Conservation (phyloP, 2,329 filamentous ascomycete species). For the Colletotrichum lindemuthianum region DNA sequence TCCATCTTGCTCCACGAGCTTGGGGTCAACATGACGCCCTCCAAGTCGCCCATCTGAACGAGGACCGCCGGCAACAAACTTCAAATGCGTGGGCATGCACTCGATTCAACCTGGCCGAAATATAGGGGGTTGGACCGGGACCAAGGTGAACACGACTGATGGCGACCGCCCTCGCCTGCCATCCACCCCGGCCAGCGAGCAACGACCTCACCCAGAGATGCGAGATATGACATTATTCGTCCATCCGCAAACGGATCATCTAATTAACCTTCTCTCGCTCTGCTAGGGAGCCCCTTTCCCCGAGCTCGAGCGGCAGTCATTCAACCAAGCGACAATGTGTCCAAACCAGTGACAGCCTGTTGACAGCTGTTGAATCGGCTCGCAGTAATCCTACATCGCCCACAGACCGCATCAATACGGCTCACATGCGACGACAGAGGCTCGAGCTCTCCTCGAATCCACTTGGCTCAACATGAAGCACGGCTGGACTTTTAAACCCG, state of each 20-base stretch:
- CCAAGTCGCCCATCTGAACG: neutral
- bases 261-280: neutral
- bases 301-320: conserved; percentile 7
- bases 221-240: conserved; percentile 7
- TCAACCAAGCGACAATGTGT: conserved; percentile 13
- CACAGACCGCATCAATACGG: neutral
- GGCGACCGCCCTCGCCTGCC: conserved; percentile 5
- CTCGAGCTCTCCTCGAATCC: conserved; percentile 30
- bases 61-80: neutral
- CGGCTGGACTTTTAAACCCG: conserved; percentile 11
- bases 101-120: neutral
- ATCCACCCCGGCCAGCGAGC: neutral
- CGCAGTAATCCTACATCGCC: neutral
- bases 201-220: conserved; percentile 4
- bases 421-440: conserved; percentile 16
- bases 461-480: neutral
- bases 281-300: neutral
- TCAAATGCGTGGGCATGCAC: neutral
- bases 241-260: conserved; percentile 3
- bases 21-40: neutral
- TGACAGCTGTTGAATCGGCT: conserved; percentile 4
- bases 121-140: conserved; percentile 5
- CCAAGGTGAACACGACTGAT: neutral
- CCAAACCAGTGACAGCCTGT: neutral
- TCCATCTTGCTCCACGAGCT: neutral